Percentiles rank a stretch among this genome's conserved stretches.
These are phyloP conservation scores for Penicillium herquei DNA, from an alignment of 495 filamentous ascomycete genomes.

Conservation along the genomic window DNA sequence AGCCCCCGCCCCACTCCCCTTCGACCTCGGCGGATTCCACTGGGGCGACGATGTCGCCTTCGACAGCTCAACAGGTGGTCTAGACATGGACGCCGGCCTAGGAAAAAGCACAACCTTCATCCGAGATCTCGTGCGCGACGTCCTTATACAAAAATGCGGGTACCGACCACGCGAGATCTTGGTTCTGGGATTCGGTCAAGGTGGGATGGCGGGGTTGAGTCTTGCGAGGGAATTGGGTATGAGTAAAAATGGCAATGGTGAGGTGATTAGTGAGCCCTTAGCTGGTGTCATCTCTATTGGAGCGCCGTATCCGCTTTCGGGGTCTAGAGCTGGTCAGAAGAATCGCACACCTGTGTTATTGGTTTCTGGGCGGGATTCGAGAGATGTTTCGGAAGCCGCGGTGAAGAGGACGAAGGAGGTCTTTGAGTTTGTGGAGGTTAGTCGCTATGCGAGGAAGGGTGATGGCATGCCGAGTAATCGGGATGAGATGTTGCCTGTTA, in stretches of 20 bases:
- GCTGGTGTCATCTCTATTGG: constrained; percentile 77
- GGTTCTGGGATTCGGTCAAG: constrained; percentile 84
- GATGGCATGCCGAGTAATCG: constrained; percentile 81
- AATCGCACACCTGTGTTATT: constrained; percentile 73
- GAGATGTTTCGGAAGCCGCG: constrained; percentile 59
- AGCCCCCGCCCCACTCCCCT: constrained; percentile 70
- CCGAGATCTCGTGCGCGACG: constrained; percentile 56
- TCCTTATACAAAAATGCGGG: constrained; percentile 65
- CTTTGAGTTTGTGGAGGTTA: constrained; percentile 72
- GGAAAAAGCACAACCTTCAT: constrained; percentile 51
- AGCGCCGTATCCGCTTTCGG: constrained; percentile 60
- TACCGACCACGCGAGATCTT: constrained; percentile 68
- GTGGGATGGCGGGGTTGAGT: constrained; percentile 74
- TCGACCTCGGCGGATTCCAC: constrained; percentile 75
- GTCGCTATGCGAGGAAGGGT: constrained; percentile 68
- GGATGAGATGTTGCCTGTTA: constrained; percentile 89
- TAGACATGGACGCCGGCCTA: constrained; percentile 83
- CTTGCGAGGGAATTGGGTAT: constrained; percentile 39
- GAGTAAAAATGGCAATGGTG: background rate
- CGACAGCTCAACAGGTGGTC: constrained; percentile 54
- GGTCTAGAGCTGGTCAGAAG: constrained; percentile 35
- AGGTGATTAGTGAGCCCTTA: constrained; percentile 27
- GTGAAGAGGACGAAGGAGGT: constrained; percentile 60
- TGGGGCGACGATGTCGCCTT: constrained; percentile 90
- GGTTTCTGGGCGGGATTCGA: constrained; percentile 62